Percentiles rank a stretch among this genome's conserved stretches.
Conservation (phyloP, 768 basidiomycete species). For the Obba rivulosa region DNA sequence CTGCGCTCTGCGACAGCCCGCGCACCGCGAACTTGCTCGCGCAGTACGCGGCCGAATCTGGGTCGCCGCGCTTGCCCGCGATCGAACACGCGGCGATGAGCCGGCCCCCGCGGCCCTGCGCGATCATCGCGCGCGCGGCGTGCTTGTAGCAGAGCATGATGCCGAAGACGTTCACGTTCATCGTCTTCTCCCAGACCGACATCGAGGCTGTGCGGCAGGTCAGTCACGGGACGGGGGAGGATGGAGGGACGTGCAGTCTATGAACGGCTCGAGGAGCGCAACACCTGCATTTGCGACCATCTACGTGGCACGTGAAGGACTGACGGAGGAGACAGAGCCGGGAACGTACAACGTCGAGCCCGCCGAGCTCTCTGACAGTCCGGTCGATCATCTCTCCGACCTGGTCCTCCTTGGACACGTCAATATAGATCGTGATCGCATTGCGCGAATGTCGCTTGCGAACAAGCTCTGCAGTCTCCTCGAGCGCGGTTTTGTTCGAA, state of each 20-base stretch:
- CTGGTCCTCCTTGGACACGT: conserved; percentile 36
- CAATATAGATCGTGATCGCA: conserved; percentile 26
- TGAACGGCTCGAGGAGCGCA: conserved; percentile 8
- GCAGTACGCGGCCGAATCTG: conserved; percentile 15
- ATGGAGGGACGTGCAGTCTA: conserved; percentile 4
- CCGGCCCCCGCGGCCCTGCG: conserved; percentile 34
- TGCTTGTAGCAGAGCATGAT: conserved; percentile 36
- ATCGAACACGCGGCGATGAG: conserved; percentile 31
- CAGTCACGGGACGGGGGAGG: neutral
- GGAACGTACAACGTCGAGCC: conserved; percentile 41
- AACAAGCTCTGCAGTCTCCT: conserved; percentile 11
- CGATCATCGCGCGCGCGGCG: conserved; percentile 35
- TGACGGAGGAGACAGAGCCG: neutral
- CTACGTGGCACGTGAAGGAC: conserved; percentile 3
- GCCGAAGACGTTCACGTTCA: conserved; percentile 36
- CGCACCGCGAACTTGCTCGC: conserved; percentile 27
- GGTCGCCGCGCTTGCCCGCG: conserved; percentile 15
- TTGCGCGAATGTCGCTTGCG: conserved; percentile 13
- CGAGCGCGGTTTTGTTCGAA: conserved; percentile 7
- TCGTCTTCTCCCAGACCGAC: conserved; percentile 6
- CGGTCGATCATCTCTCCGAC: conserved; percentile 36
- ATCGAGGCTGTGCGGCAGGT: neutral
- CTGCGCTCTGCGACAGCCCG: conserved; percentile 24
- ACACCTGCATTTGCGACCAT: conserved; percentile 28
- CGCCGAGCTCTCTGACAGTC: conserved; percentile 29